Conservation (phyloP, 352 stramenopile species). For the Lagenidium sp. region DNA sequence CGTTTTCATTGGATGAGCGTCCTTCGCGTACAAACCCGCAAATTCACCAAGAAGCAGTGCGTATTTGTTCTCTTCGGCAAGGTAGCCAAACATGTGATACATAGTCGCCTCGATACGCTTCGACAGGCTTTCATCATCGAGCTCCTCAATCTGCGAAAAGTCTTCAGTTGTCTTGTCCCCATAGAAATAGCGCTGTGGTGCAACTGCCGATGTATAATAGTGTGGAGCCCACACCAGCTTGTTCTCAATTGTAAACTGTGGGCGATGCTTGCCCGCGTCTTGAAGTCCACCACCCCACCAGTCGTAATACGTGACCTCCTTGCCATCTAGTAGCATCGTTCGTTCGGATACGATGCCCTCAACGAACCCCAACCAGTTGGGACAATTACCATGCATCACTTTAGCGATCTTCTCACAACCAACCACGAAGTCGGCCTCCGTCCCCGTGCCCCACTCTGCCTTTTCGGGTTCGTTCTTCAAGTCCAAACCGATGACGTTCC, state of each 20-base stretch:
- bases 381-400: slow-evolving; percentile 64
- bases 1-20: slow-evolving; percentile 53
- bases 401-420: slow-evolving; percentile 67
- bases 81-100: slow-evolving; percentile 71
- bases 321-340: slow-evolving; percentile 33
- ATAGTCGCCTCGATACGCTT: slow-evolving; percentile 45
- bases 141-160: slow-evolving; percentile 48
- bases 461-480: slow-evolving; percentile 73
- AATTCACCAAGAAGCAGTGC: slow-evolving; percentile 73
- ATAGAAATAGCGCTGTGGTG: slow-evolving; percentile 70
- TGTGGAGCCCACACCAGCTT: slow-evolving; percentile 79
- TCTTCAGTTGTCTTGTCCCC: slow-evolving; percentile 33
- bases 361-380: slow-evolving; percentile 72
- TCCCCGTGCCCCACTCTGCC: slow-evolving; percentile 59
- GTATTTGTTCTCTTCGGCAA: slow-evolving; percentile 32
- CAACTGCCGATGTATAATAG: slow-evolving; percentile 76
- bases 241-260: slow-evolving; percentile 47
- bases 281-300: slow-evolving; percentile 77
- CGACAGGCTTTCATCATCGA: slow-evolving; percentile 41
- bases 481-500: slow-evolving; percentile 76
- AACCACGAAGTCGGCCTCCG: slow-evolving; percentile 51
- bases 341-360: slow-evolving; percentile 50
- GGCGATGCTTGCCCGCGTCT: slow-evolving; percentile 29
- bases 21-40: slow-evolving; percentile 55
- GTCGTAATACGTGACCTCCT: slow-evolving; percentile 58